Conservation (phyloP, 1,139 yeast species). For the Debaryomyces coudertii region DNA sequence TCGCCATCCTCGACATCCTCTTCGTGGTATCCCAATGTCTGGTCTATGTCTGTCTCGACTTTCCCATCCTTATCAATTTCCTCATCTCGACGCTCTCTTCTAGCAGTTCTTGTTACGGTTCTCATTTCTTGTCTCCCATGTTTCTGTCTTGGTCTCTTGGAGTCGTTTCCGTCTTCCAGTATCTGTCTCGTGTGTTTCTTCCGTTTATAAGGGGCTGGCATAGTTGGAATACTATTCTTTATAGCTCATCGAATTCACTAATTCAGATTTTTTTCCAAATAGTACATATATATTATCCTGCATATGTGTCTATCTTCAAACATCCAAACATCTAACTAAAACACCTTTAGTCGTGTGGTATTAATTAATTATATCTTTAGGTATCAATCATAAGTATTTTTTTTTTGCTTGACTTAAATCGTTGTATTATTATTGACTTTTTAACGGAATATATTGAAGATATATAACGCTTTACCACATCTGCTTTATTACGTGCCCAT, state of each 20-base stretch:
- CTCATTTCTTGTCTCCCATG: constrained; percentile 65
- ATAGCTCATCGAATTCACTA: background rate
- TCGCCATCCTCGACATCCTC: constrained; percentile 14
- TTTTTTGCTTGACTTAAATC: background rate
- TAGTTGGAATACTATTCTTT: background rate
- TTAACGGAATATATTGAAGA: background rate
- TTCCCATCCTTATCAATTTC: constrained; percentile 25
- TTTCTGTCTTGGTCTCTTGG: constrained; percentile 29
- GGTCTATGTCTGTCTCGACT: constrained; percentile 20
- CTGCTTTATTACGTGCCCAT: background rate
- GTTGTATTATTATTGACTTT: background rate
- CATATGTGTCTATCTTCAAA: background rate
- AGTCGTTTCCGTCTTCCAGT: background rate
- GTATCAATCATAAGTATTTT: background rate
- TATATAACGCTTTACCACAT: background rate
- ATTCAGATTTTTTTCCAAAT: constrained; percentile 1
- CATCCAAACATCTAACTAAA: constrained; percentile 1
- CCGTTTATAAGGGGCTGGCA: constrained; percentile 13
- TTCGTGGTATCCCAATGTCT: background rate
- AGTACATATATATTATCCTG: constrained; percentile 1
- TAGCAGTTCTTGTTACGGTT: constrained; percentile 46
- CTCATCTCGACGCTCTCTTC: constrained; percentile 27
- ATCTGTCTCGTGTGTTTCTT: constrained; percentile 5
- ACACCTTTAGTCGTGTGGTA: constrained; percentile 6
- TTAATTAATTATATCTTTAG: background rate